These are phyloP conservation scores for Cladophialophora yegresii DNA, from an alignment of 2,329 filamentous ascomycete species.

Conservation along the genomic window DNA sequence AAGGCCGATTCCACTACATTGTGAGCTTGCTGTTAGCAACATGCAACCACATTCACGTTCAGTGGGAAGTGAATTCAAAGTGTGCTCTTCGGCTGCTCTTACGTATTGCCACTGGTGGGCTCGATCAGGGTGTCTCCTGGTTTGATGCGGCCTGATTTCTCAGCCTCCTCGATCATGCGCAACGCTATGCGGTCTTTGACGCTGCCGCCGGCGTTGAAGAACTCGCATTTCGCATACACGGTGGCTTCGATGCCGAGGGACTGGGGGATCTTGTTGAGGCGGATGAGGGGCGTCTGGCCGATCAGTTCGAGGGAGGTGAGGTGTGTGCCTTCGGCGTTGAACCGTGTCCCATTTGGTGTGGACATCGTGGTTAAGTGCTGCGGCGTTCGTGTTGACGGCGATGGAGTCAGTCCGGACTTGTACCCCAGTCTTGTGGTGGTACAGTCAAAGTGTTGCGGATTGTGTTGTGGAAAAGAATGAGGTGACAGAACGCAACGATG, in stretches of 20 bases:
- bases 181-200: constrained; percentile 95
- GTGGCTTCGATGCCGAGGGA: constrained; percentile 85
- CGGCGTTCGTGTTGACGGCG: background rate
- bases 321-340: constrained; percentile 41
- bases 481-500: background rate
- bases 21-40: background rate
- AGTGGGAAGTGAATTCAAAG: background rate
- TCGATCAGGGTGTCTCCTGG: constrained; percentile 96
- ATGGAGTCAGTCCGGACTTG: background rate
- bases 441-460: background rate
- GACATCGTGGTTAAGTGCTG: constrained; percentile 10
- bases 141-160: constrained; percentile 88
- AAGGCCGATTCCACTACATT: constrained; percentile 76
- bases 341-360: constrained; percentile 9
- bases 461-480: constrained; percentile 6
- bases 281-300: constrained; percentile 92
- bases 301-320: constrained; percentile 81
- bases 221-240: constrained; percentile 87
- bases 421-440: background rate
- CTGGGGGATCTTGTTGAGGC: constrained; percentile 88
- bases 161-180: constrained; percentile 96
- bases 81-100: constrained; percentile 37
- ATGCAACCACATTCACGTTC: background rate
- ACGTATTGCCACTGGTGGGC: constrained; percentile 93
- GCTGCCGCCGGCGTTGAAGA: constrained; percentile 90